These are phyloP conservation scores for Syzygium aromaticum DNA, from an alignment of 345 rosid genomes.

Conservation along the genomic window DNA sequence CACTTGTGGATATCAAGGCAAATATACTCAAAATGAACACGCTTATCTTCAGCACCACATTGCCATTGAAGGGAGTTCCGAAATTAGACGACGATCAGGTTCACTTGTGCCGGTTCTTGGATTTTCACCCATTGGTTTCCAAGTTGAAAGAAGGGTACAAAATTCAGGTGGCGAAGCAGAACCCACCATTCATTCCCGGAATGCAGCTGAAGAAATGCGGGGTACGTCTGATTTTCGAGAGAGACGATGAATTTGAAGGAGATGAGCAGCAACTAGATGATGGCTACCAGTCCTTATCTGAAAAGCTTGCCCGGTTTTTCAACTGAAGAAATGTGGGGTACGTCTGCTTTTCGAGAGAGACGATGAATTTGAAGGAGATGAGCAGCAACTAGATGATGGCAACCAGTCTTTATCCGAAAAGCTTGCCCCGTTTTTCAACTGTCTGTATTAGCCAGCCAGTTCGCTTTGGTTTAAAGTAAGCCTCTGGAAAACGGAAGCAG, in stretches of 20 bases:
- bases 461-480: background rate
- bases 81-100: conserved; percentile 35
- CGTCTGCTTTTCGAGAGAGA: conserved; percentile 28
- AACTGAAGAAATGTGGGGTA: conserved; percentile 35
- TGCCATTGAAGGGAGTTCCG: conserved; percentile 42
- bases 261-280: conserved; percentile 27
- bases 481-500: background rate
- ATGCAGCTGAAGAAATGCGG: conserved; percentile 33
- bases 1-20: conserved; percentile 28
- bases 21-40: conserved; percentile 14
- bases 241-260: conserved; percentile 33
- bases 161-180: conserved; percentile 14
- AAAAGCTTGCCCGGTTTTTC: conserved; percentile 35
- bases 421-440: conserved; percentile 31
- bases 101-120: conserved; percentile 42
- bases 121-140: conserved; percentile 18
- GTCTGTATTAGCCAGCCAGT: background rate
- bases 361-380: conserved; percentile 36
- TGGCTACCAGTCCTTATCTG: conserved; percentile 20
- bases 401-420: conserved; percentile 27
- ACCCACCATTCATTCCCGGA: conserved; percentile 16
- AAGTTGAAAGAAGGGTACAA: conserved; percentile 22
- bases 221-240: conserved; percentile 28
- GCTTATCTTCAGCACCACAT: background rate
- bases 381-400: conserved; percentile 19